phyloP scores from a whole-genome alignment of 164 flowering plant genomes.

The Tetrastigma voinierianum region DNA sequence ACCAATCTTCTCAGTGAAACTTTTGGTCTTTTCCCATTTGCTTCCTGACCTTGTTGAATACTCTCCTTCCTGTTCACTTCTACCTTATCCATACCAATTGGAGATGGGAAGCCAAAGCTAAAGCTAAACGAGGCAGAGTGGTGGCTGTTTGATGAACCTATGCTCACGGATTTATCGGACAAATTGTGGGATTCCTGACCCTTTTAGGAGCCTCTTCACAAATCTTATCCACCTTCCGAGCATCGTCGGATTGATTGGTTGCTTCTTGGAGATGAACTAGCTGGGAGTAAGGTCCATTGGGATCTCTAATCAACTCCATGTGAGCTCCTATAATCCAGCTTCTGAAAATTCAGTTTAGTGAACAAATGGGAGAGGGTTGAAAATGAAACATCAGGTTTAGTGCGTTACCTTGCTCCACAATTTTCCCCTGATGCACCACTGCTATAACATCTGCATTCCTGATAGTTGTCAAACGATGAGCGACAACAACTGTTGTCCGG shows the following conservation, averaged over 20 bases:
- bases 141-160: conserved; percentile 32
- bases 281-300: conserved; percentile 63
- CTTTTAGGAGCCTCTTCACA: conserved; percentile 13
- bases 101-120: conserved; percentile 26
- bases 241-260: conserved; percentile 16
- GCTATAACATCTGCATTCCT: conserved; percentile 62
- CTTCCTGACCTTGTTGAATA: neutral
- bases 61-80: conserved; percentile 6
- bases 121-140: conserved; percentile 23
- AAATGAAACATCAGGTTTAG: neutral
- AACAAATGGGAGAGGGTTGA: neutral
- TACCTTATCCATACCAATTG: conserved; percentile 18
- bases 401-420: conserved; percentile 72
- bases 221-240: neutral
- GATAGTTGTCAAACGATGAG: conserved; percentile 73
- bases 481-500: conserved; percentile 69
- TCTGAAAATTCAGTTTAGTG: neutral
- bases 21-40: conserved; percentile 10
- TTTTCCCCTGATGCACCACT: conserved; percentile 65
- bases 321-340: conserved; percentile 53
- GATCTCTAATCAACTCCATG: conserved; percentile 45
- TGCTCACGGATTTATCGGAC: conserved; percentile 30
- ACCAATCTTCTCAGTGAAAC: conserved; percentile 50
- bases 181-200: neutral
- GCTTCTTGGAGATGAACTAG: conserved; percentile 57